phyloP scores from a whole-genome alignment of 2,329 filamentous ascomycete species.

The Nemania serpens region DNA sequence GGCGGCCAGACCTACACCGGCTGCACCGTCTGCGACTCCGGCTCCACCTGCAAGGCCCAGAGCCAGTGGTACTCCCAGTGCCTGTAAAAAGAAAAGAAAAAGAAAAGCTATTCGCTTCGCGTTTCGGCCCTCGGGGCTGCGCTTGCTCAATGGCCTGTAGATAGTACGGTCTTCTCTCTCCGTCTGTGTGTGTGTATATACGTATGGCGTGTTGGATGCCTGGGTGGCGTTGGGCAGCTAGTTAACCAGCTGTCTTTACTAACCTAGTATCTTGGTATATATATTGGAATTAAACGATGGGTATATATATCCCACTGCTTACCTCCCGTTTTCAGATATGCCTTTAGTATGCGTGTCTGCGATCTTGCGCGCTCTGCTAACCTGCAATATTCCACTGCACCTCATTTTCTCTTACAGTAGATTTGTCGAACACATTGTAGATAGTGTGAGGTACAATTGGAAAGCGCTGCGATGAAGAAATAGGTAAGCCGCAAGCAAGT shows the following conservation, averaged over 20 bases:
- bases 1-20: constrained; percentile 20
- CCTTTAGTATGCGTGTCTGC: no score
- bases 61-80: constrained; percentile 27
- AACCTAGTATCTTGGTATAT: not conserved
- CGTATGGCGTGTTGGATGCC: not conserved
- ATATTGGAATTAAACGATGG: not conserved
- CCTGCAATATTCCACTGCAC: no score
- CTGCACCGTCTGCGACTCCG: constrained; percentile 19
- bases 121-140: no score
- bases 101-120: not conserved
- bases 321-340: no score
- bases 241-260: not conserved
- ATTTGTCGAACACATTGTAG: no score
- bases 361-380: no score
- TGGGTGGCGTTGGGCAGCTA: not conserved
- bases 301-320: no score
- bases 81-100: constrained; percentile 9
- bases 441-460: no score
- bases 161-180: no score
- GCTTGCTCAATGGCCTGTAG: not conserved
- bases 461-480: no score
- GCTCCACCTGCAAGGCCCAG: constrained; percentile 15
- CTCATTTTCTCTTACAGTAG: no score
- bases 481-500: no score
- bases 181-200: not conserved